A percentile compares a stretch with the other conserved stretches of the same genome.
Evolutionary conservation across 768 basidiomycete genomes (phyloP).

Genomic region (Gloeopeniophorella convolvens): DNA sequence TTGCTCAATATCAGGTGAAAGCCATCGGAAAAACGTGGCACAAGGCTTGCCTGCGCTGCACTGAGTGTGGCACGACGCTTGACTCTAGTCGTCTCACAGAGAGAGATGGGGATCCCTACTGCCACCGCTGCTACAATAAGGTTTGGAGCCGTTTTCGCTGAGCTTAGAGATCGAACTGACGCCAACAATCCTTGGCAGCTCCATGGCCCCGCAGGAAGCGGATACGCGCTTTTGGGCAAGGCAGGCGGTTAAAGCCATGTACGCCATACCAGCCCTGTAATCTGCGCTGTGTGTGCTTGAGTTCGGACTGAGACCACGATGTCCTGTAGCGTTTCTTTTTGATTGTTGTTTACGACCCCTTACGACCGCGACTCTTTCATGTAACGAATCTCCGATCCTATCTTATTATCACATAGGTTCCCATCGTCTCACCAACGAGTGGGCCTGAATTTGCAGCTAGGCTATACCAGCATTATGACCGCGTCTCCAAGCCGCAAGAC

Average conservation of each 20-base stretch:
- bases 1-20: constrained; percentile 46
- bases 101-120: constrained; percentile 67
- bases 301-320: neutral
- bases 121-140: constrained; percentile 70
- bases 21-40: constrained; percentile 79
- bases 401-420: neutral
- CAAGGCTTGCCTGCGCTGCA: constrained; percentile 70
- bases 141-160: constrained; percentile 23
- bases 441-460: too few relatives aligned
- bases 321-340: constrained; percentile 7
- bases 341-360: neutral
- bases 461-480: too few relatives aligned
- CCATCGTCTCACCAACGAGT: too few relatives aligned
- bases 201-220: constrained; percentile 66
- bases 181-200: constrained; percentile 36
- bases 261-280: neutral
- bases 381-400: neutral
- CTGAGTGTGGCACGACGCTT: constrained; percentile 59
- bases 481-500: too few relatives aligned
- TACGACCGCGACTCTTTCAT: constrained; percentile 6
- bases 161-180: neutral
- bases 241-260: constrained; percentile 34
- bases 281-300: constrained; percentile 15
- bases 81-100: constrained; percentile 70
- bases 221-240: constrained; percentile 65